These are phyloP conservation scores for Fusarium mangiferae DNA, from an alignment of 2,329 filamentous ascomycete species.

Conservation along the genomic window DNA sequence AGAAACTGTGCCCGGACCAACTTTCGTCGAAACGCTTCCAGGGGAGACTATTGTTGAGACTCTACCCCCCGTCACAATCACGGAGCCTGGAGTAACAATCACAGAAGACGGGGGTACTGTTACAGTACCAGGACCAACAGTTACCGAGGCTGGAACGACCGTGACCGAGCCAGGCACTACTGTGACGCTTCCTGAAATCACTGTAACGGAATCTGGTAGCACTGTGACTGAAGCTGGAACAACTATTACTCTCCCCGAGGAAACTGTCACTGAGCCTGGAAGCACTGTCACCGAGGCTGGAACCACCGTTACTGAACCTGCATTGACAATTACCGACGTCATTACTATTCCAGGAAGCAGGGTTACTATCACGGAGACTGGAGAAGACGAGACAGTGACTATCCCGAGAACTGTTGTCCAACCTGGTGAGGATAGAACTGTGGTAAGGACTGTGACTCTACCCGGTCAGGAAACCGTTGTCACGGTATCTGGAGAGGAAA, in stretches of 20 bases:
- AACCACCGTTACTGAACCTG: conserved; percentile 17
- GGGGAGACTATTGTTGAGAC: conserved; percentile 13
- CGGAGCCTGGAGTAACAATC: conserved; percentile 16
- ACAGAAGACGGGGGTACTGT: conserved; percentile 13
- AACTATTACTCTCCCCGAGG: conserved; percentile 8
- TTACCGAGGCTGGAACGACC: conserved; percentile 16
- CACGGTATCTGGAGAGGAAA: conserved; percentile 38
- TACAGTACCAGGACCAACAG: conserved; percentile 10
- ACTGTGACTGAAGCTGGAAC: conserved; percentile 13
- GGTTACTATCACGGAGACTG: conserved; percentile 22
- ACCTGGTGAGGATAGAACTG: conserved; percentile 23
- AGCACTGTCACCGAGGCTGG: conserved; percentile 13
- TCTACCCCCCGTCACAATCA: conserved; percentile 10
- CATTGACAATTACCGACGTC: conserved; percentile 19
- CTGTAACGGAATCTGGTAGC: not conserved
- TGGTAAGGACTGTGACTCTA: conserved; percentile 40
- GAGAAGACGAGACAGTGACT: conserved; percentile 26
- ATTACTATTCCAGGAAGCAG: conserved; percentile 26
- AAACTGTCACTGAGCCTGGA: conserved; percentile 10
- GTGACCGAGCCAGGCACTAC: conserved; percentile 17
- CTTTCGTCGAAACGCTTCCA: conserved; percentile 2
- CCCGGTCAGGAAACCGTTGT: conserved; percentile 37
- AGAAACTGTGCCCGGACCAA: conserved; percentile 3
- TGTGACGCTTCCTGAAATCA: not conserved
- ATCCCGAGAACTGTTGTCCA: conserved; percentile 23